Percentiles rank a stretch among this genome's conserved stretches.
phyloP scores from a whole-genome alignment of 805 yeast species.

The Wickerhamomyces rabaulensis region DNA sequence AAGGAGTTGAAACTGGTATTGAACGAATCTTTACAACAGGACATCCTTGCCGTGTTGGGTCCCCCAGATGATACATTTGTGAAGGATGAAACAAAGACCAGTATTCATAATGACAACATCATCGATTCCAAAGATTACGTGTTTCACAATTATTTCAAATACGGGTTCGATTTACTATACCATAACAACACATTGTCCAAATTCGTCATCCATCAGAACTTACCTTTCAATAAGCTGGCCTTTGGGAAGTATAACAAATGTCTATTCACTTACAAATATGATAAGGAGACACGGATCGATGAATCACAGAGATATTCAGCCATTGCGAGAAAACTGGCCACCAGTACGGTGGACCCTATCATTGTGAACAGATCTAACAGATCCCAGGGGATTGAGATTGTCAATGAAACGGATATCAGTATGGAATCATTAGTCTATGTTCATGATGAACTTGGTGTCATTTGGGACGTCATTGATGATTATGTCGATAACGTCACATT shows the following conservation, averaged over 20 bases:
- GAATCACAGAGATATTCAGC: neutral
- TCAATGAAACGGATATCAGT: slow-evolving; percentile 22
- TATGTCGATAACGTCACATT: slow-evolving; percentile 5
- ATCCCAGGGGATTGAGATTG: slow-evolving; percentile 23
- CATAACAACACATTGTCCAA: slow-evolving; percentile 38
- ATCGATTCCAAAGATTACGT: slow-evolving; percentile 18
- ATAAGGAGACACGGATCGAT: neutral
- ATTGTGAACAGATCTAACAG: slow-evolving; percentile 15
- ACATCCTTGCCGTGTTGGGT: slow-evolving; percentile 41
- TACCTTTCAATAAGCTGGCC: slow-evolving; percentile 39
- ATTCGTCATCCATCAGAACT: slow-evolving; percentile 46
- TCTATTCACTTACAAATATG: slow-evolving; percentile 26
- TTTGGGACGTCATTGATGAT: slow-evolving; percentile 7
- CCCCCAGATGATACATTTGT: slow-evolving; percentile 51
- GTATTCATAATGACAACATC: slow-evolving; percentile 29
- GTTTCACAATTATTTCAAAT: slow-evolving; percentile 52
- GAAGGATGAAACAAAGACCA: slow-evolving; percentile 37
- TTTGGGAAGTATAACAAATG: slow-evolving; percentile 52
- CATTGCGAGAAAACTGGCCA: neutral
- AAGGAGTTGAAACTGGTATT: slow-evolving; percentile 24
- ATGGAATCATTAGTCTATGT: slow-evolving; percentile 4
- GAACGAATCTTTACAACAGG: slow-evolving; percentile 45
- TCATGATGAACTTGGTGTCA: slow-evolving; percentile 4
- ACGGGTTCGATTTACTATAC: slow-evolving; percentile 52
- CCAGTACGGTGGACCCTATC: slow-evolving; percentile 5